Evolutionary conservation across 1,139 yeast genomes (phyloP).

Genomic region (Kazachstania sp.): DNA sequence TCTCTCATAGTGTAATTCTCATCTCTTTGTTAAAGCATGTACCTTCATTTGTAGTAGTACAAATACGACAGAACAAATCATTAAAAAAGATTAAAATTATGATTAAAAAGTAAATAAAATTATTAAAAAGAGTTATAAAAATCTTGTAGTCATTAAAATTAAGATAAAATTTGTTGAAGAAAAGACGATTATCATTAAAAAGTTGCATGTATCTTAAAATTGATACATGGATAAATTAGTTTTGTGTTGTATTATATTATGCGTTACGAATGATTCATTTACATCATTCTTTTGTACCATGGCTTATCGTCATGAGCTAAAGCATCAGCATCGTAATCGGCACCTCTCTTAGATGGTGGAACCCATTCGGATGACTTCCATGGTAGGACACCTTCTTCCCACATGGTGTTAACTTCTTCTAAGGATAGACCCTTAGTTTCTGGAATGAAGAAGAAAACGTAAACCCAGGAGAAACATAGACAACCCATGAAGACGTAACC

Average conservation of each 20-base stretch:
- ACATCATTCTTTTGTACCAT: conserved; percentile 3
- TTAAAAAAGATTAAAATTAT: not conserved
- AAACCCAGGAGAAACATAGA: conserved; percentile 1
- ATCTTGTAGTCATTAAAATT: not conserved
- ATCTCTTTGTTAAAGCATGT: too few species aligned
- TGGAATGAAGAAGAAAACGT: conserved; percentile 3
- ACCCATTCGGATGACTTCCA: conserved; percentile 4
- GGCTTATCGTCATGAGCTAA: conserved; percentile 4
- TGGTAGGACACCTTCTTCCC: conserved; percentile 3
- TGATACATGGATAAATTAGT: not conserved
- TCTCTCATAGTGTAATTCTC: too few species aligned
- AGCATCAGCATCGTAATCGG: conserved; percentile 4
- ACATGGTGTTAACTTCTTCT: conserved; percentile 4
- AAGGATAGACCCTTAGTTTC: conserved; percentile 3
- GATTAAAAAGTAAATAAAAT: not conserved
- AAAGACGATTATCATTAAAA: not conserved
- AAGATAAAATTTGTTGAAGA: not conserved
- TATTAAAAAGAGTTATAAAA: not conserved
- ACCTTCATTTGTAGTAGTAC: too few species aligned
- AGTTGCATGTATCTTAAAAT: not conserved
- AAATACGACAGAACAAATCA: not conserved
- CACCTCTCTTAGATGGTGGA: conserved; percentile 3
- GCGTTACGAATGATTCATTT: not conserved
- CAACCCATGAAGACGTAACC: conserved; percentile 5
- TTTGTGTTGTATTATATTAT: not conserved